phyloP scores from a whole-genome alignment of 805 yeast species.

The Teunomyces panamensis region DNA sequence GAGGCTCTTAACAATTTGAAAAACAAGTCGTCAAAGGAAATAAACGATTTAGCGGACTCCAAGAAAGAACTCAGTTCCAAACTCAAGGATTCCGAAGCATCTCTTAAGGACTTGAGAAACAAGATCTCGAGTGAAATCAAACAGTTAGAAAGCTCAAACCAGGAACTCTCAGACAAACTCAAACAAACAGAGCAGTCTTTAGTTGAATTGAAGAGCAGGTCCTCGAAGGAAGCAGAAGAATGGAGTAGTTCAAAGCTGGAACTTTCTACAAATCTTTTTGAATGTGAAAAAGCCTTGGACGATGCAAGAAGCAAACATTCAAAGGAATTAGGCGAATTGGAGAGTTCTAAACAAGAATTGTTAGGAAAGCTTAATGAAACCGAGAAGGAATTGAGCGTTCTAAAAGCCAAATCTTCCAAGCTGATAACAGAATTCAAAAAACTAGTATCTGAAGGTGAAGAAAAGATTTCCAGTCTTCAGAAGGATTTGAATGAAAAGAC shows the following conservation, averaged over 20 bases:
- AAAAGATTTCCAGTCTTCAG: conserved; percentile 25
- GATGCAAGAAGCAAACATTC: background rate
- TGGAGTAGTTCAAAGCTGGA: background rate
- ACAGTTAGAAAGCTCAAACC: background rate
- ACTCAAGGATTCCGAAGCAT: background rate
- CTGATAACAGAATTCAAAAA: conserved; percentile 9
- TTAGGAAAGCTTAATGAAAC: background rate
- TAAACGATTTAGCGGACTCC: background rate
- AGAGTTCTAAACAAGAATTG: background rate
- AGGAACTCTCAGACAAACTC: background rate
- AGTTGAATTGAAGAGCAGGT: background rate
- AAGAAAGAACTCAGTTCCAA: background rate
- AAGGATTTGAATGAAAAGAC: conserved; percentile 34
- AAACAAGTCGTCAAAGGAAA: background rate
- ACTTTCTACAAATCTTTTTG: background rate
- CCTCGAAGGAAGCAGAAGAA: background rate
- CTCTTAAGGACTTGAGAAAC: background rate
- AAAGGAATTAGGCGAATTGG: background rate
- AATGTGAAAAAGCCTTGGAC: background rate
- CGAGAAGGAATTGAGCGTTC: background rate
- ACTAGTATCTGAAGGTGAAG: conserved; percentile 16
- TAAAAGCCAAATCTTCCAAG: background rate
- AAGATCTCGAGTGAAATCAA: background rate
- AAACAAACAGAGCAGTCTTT: background rate
- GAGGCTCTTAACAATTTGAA: background rate